These are phyloP conservation scores for Leptographium flavum DNA, from an alignment of 2,329 filamentous ascomycete genomes.

Conservation along the genomic window DNA sequence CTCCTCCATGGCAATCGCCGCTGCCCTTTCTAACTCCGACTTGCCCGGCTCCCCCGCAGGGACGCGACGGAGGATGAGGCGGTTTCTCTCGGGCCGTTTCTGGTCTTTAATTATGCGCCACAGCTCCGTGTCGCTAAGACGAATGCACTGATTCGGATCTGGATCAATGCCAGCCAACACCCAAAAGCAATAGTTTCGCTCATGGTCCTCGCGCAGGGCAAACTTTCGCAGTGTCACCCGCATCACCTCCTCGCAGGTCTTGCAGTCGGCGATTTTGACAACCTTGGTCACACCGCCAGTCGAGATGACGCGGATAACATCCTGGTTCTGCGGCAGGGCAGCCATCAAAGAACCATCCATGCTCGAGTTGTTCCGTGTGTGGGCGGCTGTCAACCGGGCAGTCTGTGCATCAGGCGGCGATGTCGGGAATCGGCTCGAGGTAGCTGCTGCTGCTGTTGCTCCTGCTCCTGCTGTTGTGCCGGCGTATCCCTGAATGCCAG, in stretches of 20 bases:
- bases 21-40: conserved; percentile 74
- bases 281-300: conserved; percentile 86
- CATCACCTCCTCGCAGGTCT: conserved; percentile 85
- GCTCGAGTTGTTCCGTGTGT: conserved; percentile 70
- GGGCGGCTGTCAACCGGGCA: conserved; percentile 46
- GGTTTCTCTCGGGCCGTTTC: conserved; percentile 71
- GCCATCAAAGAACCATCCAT: conserved; percentile 79
- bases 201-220: conserved; percentile 74
- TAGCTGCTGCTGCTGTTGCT: conserved; percentile 20
- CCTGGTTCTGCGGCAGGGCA: conserved; percentile 69
- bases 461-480: conserved; percentile 15
- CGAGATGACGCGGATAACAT: conserved; percentile 85
- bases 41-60: conserved; percentile 79
- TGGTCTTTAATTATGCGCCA: conserved; percentile 83
- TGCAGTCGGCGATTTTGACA: conserved; percentile 83
- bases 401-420: conserved; percentile 49
- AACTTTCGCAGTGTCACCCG: conserved; percentile 80
- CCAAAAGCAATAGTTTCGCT: conserved; percentile 95
- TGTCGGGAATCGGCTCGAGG: conserved; percentile 36
- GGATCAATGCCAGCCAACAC: conserved; percentile 76
- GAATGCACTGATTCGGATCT: conserved; percentile 65
- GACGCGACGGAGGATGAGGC: conserved; percentile 84
- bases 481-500: conserved; percentile 18
- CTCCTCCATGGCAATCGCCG: conserved; percentile 81
- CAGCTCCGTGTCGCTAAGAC: conserved; percentile 74